Conservation (phyloP, 2,329 filamentous ascomycete genomes). For the Mariannaea elegans region DNA sequence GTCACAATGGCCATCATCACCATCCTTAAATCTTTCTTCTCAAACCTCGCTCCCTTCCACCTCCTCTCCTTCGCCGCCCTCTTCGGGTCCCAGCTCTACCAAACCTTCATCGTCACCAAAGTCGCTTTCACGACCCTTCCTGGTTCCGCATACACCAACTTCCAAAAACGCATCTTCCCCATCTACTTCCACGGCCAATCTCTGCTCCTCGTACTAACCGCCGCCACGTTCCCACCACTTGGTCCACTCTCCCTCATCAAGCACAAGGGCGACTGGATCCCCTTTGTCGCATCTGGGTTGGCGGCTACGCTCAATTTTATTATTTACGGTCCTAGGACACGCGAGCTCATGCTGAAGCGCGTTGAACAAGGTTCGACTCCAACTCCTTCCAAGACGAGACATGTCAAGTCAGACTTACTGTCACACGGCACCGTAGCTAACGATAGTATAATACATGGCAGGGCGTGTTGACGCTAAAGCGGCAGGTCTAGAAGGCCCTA, state of each 20-base stretch:
- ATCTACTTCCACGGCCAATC: conserved; percentile 51
- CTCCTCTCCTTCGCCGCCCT: conserved; percentile 51
- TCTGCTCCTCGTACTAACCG: conserved; percentile 45
- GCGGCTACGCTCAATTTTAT: conserved; percentile 46
- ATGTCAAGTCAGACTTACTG: background rate
- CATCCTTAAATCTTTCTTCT: conserved; percentile 15
- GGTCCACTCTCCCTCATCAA: conserved; percentile 42
- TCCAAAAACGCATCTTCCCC: conserved; percentile 53
- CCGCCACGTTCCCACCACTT: conserved; percentile 45
- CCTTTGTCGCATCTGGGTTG: conserved; percentile 44
- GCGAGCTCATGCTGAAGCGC: conserved; percentile 37
- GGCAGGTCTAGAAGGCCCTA: conserved; percentile 18
- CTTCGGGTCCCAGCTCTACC: conserved; percentile 51
- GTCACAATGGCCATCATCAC: conserved; percentile 26
- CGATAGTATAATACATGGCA: background rate
- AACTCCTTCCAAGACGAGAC: background rate
- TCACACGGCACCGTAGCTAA: no score
- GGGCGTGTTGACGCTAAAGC: conserved; percentile 23
- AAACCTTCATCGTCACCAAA: conserved; percentile 51
- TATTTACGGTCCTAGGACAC: conserved; percentile 50
- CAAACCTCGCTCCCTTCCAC: conserved; percentile 46
- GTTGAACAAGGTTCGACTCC: conserved; percentile 32
- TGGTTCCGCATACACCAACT: conserved; percentile 45
- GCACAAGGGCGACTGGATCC: conserved; percentile 44
- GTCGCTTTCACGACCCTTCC: conserved; percentile 47